These are phyloP conservation scores for Magnusiomyces fungicola DNA, from an alignment of 1,139 yeast genomes.

Conservation along the genomic window DNA sequence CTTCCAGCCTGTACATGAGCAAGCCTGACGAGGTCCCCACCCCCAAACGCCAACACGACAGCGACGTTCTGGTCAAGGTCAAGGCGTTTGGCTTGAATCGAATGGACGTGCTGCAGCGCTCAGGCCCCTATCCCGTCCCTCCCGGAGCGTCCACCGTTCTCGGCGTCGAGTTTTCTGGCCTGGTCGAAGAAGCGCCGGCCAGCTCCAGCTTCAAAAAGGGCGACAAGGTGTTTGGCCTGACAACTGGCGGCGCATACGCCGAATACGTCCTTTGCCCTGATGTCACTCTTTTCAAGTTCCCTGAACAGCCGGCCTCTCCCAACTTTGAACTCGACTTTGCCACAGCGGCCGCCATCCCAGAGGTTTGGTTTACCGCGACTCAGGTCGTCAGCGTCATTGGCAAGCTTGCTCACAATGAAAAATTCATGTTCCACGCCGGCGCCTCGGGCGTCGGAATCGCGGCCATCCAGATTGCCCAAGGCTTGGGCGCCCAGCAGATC, in stretches of 20 bases:
- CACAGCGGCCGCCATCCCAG: slow-evolving; percentile 33
- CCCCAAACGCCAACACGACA: slow-evolving; percentile 20
- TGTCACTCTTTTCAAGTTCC: slow-evolving; percentile 24
- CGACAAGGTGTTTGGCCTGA: slow-evolving; percentile 33
- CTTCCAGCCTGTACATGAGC: slow-evolving; percentile 25
- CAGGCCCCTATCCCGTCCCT: slow-evolving; percentile 28
- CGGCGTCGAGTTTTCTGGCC: slow-evolving; percentile 35
- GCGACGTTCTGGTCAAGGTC: slow-evolving; percentile 28
- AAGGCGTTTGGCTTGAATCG: slow-evolving; percentile 32
- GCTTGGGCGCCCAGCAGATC: slow-evolving; percentile 30
- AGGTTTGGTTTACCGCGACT: slow-evolving; percentile 34
- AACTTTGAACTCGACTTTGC: slow-evolving; percentile 19
- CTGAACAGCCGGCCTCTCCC: slow-evolving; percentile 14
- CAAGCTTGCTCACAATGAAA: slow-evolving; percentile 24
- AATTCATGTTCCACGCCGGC: slow-evolving; percentile 32
- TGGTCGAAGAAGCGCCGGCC: slow-evolving; percentile 14
- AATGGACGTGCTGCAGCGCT: slow-evolving; percentile 30
- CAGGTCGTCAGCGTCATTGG: slow-evolving; percentile 31
- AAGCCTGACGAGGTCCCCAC: slow-evolving; percentile 18
- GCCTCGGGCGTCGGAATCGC: slow-evolving; percentile 34
- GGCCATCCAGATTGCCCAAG: slow-evolving; percentile 33
- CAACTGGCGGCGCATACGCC: slow-evolving; percentile 35
- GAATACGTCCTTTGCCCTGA: slow-evolving; percentile 29
- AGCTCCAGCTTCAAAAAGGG: slow-evolving; percentile 24
- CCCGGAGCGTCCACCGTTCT: slow-evolving; percentile 27